Conservation (phyloP, 441 rosid species). For the Adansonia gregorii region DNA sequence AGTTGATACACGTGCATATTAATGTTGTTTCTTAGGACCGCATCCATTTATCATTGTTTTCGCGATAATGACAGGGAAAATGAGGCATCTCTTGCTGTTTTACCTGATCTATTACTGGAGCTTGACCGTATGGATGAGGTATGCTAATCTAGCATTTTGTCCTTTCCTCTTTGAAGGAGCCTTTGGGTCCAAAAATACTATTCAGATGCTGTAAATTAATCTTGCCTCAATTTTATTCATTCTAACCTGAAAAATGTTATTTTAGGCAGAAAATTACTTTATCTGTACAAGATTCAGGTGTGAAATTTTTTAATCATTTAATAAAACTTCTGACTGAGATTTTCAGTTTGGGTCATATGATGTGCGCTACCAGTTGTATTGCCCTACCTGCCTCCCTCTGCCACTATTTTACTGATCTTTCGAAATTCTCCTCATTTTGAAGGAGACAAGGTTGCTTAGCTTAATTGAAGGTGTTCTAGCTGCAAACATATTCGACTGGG, state of each 20-base stretch:
- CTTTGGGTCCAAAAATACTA: neutral
- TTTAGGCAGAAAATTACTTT: neutral
- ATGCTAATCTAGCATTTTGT: conserved; percentile 24
- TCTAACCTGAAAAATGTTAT: neutral
- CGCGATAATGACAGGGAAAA: conserved; percentile 72
- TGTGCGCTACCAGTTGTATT: neutral
- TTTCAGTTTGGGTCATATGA: neutral
- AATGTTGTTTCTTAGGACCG: neutral
- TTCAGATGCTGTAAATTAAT: neutral
- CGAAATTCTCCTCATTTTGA: conserved; percentile 31
- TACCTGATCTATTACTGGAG: conserved; percentile 85
- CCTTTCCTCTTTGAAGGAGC: conserved; percentile 21
- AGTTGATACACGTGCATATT: neutral
- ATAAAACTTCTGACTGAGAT: neutral
- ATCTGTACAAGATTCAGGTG: no score
- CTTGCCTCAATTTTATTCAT: neutral
- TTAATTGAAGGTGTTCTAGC: conserved; percentile 97
- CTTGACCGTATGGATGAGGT: conserved; percentile 92
- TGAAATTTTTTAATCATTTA: no score
- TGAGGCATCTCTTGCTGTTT: conserved; percentile 98
- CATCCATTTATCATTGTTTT: conserved; percentile 20
- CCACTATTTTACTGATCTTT: neutral
- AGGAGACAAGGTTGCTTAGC: conserved; percentile 89
- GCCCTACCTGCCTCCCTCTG: neutral
- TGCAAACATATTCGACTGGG: conserved; percentile 99